These are phyloP conservation scores for Boletus holoroseus DNA, from an alignment of 1,284 basidiomycete genomes.

Conservation along the genomic window DNA sequence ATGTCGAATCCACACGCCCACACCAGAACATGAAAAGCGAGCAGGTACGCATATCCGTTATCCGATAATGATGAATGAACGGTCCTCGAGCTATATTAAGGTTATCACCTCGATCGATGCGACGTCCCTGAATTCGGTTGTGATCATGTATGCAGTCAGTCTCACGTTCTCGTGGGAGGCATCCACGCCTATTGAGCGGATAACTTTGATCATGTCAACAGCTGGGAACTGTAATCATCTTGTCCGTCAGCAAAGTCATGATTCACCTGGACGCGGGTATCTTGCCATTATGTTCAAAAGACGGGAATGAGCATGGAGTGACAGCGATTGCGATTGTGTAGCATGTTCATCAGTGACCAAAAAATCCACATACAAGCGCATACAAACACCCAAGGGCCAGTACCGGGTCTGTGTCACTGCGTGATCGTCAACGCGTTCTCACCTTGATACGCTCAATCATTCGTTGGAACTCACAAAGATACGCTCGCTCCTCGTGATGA, in stretches of 20 bases:
- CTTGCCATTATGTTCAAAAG: neutral
- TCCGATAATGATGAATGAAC: constrained; percentile 8
- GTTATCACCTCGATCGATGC: neutral
- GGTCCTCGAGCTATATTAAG: constrained; percentile 2
- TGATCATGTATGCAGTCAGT: neutral
- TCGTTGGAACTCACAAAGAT: neutral
- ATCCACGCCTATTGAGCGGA: neutral
- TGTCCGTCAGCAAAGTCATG: neutral
- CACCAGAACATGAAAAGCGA: neutral
- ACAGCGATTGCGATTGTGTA: neutral
- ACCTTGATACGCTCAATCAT: neutral
- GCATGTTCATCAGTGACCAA: neutral
- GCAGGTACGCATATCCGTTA: constrained; percentile 7
- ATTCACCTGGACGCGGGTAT: neutral
- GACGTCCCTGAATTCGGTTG: neutral
- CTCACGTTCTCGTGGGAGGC: constrained; percentile 4
- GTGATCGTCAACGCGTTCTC: neutral
- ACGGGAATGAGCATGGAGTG: neutral
- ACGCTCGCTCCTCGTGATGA: neutral
- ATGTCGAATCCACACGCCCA: constrained; percentile 9
- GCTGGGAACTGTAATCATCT: neutral
- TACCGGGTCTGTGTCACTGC: neutral
- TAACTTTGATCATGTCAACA: neutral
- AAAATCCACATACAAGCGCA: neutral
- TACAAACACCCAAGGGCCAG: too few relatives aligned